A percentile compares a stretch with the other conserved stretches of the same genome.
Conservation (phyloP, 495 filamentous ascomycete genomes). For the Podospora anserina region DNA sequence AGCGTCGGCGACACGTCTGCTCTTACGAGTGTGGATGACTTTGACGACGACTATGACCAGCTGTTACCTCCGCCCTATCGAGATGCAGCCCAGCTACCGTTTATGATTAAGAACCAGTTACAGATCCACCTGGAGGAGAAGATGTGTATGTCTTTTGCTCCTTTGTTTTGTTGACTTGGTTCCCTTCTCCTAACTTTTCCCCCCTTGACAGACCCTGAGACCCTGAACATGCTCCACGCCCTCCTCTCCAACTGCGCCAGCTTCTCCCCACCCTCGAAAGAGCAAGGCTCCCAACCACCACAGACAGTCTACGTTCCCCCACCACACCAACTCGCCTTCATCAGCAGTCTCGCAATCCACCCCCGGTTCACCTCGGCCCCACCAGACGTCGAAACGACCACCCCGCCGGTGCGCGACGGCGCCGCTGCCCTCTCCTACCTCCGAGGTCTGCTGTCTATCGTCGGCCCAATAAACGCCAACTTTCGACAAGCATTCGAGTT, state of each 20-base stretch:
- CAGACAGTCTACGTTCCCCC: conserved; percentile 43
- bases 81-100: conserved; percentile 52
- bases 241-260: conserved; percentile 57
- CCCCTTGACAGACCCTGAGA: conserved; percentile 55
- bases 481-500: conserved; percentile 39
- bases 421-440: conserved; percentile 41
- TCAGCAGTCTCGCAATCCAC: conserved; percentile 66
- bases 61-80: conserved; percentile 41
- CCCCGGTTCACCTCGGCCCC: conserved; percentile 58
- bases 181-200: neutral
- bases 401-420: conserved; percentile 35
- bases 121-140: conserved; percentile 74
- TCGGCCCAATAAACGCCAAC: conserved; percentile 44
- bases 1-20: conserved; percentile 7
- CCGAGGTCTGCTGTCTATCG: conserved; percentile 36
- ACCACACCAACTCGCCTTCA: conserved; percentile 62
- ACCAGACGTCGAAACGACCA: conserved; percentile 22
- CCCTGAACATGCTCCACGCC: conserved; percentile 63
- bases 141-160: conserved; percentile 52
- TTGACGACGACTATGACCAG: neutral
- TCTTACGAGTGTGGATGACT: neutral
- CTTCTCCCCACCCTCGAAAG: conserved; percentile 28
- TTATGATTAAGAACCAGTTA: conserved; percentile 60
- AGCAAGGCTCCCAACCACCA: conserved; percentile 13
- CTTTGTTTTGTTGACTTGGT: neutral